These are phyloP conservation scores for Saccharum officinarum DNA, from an alignment of 176 grass and related monocot genomes.

Conservation along the genomic window DNA sequence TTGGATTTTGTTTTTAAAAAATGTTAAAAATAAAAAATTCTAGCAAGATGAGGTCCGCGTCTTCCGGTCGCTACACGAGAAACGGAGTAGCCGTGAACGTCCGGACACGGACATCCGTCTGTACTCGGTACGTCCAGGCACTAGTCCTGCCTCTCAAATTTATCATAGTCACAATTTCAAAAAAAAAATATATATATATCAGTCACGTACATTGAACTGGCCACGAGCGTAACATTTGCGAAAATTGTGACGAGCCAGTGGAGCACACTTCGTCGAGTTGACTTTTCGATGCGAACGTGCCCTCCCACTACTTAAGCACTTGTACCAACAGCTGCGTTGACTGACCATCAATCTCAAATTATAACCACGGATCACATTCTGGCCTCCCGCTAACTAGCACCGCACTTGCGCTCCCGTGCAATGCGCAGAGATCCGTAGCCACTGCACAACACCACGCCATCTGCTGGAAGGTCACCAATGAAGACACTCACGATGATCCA, in stretches of 20 bases:
- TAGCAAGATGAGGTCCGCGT: no score
- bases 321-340: background rate
- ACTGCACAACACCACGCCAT: background rate
- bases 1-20: no score
- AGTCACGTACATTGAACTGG: background rate
- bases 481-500: background rate
- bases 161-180: no score
- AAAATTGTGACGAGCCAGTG: background rate
- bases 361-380: background rate
- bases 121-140: no score
- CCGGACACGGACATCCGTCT: no score
- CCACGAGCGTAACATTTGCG: background rate
- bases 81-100: no score
- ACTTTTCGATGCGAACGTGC: background rate
- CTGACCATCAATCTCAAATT: background rate
- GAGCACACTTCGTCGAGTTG: background rate
- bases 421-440: background rate
- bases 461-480: background rate
- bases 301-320: conserved; percentile 1
- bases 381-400: background rate
- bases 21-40: no score
- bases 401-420: no score
- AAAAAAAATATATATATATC: no score
- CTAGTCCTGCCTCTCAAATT: no score
- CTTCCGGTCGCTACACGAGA: no score